These are phyloP conservation scores for Citrullus mucosospermus DNA, from an alignment of 306 rosid genomes.

Conservation along the genomic window DNA sequence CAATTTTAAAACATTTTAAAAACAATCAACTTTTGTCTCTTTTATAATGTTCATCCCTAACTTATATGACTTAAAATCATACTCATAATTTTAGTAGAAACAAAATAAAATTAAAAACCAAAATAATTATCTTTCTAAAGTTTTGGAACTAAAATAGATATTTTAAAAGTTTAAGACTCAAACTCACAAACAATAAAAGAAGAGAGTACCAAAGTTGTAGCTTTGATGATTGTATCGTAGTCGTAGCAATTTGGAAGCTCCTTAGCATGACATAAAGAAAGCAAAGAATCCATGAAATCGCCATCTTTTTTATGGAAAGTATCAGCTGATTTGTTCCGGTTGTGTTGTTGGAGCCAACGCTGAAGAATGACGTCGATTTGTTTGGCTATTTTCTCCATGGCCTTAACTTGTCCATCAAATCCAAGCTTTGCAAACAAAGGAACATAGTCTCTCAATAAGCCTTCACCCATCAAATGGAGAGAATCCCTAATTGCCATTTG, in stretches of 20 bases:
- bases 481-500: conserved; percentile 11
- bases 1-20: no score
- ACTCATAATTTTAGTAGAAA: no score
- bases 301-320: not conserved
- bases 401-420: conserved; percentile 22
- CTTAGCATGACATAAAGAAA: not conserved
- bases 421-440: conserved; percentile 24
- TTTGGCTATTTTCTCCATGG: conserved; percentile 14
- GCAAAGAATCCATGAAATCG: conserved; percentile 34
- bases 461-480: conserved; percentile 15
- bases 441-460: conserved; percentile 21
- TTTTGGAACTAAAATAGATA: no score
- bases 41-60: no score
- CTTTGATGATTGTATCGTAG: conserved; percentile 29
- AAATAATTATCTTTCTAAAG: no score
- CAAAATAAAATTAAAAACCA: no score
- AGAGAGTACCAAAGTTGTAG: conserved; percentile 28
- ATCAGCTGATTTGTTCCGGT: not conserved
- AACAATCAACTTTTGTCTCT: no score
- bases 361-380: conserved; percentile 11
- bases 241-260: conserved; percentile 18
- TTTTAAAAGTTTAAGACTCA: no score
- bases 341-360: conserved; percentile 18
- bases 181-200: not conserved
- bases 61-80: no score